Evolutionary conservation across 2,329 filamentous ascomycete species (phyloP).

Genomic region (Calonectria pauciramosa): DNA sequence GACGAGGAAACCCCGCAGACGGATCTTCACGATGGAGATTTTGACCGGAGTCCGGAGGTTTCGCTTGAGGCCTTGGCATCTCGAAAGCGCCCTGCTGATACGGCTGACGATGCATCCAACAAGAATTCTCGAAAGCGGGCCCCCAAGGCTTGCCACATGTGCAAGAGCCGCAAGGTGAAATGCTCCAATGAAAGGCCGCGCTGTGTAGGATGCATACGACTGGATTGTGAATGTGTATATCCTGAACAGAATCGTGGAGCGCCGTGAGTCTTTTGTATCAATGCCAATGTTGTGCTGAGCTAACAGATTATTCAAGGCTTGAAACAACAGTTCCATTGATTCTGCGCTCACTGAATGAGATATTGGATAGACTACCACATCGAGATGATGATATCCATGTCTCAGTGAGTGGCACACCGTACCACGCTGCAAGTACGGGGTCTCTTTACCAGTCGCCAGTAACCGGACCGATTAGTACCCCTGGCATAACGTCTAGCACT

Average conservation of each 20-base stretch:
- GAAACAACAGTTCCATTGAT: slow-evolving; percentile 8
- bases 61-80: neutral
- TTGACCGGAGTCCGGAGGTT: neutral
- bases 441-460: neutral
- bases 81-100: slow-evolving; percentile 18
- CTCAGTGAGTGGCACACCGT: neutral
- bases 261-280: neutral
- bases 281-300: neutral
- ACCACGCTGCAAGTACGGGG: neutral
- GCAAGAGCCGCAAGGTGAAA: slow-evolving; percentile 25
- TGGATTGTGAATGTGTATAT: slow-evolving; percentile 19
- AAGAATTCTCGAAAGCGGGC: slow-evolving; percentile 6
- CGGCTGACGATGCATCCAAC: neutral
- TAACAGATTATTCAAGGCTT: neutral
- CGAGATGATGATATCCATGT: neutral
- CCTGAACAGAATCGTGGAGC: slow-evolving; percentile 9
- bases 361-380: slow-evolving; percentile 13
- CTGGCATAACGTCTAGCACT: neutral
- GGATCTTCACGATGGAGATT: neutral
- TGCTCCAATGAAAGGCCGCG: slow-evolving; percentile 21
- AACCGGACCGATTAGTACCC: neutral
- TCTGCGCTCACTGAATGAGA: slow-evolving; percentile 7
- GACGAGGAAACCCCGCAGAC: slow-evolving; percentile 14
- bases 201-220: slow-evolving; percentile 10
- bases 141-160: slow-evolving; percentile 19